phyloP scores from a whole-genome alignment of 257 asterid genomes.

The Nicotiana paniculata region DNA sequence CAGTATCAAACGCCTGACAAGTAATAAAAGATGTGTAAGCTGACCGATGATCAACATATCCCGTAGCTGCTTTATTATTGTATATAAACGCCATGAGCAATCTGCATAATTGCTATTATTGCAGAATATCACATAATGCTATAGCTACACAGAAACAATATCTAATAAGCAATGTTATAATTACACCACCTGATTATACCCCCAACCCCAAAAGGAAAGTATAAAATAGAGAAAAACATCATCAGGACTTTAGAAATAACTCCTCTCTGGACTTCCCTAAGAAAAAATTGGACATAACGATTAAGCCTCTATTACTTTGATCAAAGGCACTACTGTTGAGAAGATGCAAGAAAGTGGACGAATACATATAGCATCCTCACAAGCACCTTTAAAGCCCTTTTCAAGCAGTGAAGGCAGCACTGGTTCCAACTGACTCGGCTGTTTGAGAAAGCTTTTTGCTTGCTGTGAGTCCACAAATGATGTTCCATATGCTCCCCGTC shows the following conservation, averaged over 20 bases:
- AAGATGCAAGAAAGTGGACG: neutral
- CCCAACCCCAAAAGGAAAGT: neutral
- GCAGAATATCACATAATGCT: neutral
- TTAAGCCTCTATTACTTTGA: neutral
- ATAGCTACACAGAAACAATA: neutral
- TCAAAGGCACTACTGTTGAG: neutral
- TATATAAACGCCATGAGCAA: neutral
- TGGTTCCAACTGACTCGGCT: neutral
- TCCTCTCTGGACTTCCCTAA: neutral
- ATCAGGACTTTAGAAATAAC: neutral
- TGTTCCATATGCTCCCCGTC: constrained; percentile 4
- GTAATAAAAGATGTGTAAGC: neutral
- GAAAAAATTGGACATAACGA: neutral
- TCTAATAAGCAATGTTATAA: constrained; percentile 1
- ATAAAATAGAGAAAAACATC: neutral
- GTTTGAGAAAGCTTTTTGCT: neutral
- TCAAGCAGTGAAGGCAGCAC: neutral
- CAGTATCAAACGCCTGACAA: neutral
- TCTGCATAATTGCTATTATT: neutral
- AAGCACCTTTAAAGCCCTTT: neutral
- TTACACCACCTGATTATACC: neutral
- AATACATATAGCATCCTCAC: neutral
- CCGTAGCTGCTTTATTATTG: neutral
- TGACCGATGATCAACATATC: neutral
- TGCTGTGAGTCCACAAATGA: neutral